phyloP scores from a whole-genome alignment of 345 rosid species.

The Raphanus sativus region DNA sequence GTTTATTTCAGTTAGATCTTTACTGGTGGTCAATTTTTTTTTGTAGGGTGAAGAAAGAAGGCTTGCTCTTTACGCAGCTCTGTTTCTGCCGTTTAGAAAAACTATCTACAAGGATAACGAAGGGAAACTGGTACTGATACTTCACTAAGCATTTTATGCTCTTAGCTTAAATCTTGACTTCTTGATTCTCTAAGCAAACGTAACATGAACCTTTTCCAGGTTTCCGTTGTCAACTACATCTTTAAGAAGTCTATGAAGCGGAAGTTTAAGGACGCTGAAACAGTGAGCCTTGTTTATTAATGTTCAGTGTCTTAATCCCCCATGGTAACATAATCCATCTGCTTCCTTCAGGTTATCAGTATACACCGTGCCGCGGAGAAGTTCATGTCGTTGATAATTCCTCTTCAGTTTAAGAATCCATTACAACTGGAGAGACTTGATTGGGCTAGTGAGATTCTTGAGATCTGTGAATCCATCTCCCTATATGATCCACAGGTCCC shows the following conservation, averaged over 20 bases:
- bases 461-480: not conserved
- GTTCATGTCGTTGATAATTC: not conserved
- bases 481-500: not conserved
- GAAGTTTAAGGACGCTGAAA: constrained; percentile 39
- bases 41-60: not conserved
- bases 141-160: not conserved
- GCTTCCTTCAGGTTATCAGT: constrained; percentile 3
- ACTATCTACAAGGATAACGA: not conserved
- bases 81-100: not conserved
- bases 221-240: not conserved
- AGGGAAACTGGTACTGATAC: not conserved
- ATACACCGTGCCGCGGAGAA: not conserved
- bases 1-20: not conserved
- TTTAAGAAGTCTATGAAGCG: not conserved
- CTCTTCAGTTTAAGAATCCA: not conserved
- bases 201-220: not conserved
- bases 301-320: not conserved
- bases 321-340: not conserved
- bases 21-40: not conserved
- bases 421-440: not conserved
- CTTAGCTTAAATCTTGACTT: too few relatives aligned
- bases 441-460: not conserved
- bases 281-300: not conserved
- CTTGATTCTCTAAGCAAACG: not conserved
- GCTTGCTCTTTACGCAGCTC: not conserved